Evolutionary conservation across 352 stramenopile species (phyloP).

Genomic region (Chrysophaeum taylorii): DNA sequence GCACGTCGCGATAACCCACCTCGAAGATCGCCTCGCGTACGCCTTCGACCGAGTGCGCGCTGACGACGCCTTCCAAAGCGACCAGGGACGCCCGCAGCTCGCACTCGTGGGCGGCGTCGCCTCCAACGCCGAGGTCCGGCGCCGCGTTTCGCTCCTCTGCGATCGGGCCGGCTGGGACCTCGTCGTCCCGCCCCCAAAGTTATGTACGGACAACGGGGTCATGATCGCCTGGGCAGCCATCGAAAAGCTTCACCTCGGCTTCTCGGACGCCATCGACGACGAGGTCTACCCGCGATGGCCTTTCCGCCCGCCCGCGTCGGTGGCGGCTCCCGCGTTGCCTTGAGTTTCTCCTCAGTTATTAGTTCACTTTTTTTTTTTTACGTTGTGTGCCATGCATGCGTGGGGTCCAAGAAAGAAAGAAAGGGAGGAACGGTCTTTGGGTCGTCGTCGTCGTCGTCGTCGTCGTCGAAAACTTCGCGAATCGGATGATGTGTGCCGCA

Average conservation of each 20-base stretch:
- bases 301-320: no score
- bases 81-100: no score
- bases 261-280: conserved; percentile 52
- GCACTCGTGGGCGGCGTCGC: conserved; percentile 93
- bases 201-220: conserved; percentile 97
- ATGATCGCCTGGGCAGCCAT: conserved; percentile 88
- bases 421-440: no score
- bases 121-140: conserved; percentile 84
- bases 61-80: conserved; percentile 55
- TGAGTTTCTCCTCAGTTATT: no score
- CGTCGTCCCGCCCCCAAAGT: conserved; percentile 56
- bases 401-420: no score
- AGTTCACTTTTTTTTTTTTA: no score
- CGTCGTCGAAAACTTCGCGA: no score
- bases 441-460: no score
- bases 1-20: conserved; percentile 67
- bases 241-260: conserved; percentile 51
- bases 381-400: no score
- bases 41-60: conserved; percentile 61
- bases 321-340: no score
- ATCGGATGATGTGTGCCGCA: no score
- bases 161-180: conserved; percentile 45
- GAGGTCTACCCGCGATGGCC: conserved; percentile 57
- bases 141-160: conserved; percentile 57
- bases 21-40: conserved; percentile 69